phyloP scores from a whole-genome alignment of 306 rosid genomes.

The Medicago truncatula region DNA sequence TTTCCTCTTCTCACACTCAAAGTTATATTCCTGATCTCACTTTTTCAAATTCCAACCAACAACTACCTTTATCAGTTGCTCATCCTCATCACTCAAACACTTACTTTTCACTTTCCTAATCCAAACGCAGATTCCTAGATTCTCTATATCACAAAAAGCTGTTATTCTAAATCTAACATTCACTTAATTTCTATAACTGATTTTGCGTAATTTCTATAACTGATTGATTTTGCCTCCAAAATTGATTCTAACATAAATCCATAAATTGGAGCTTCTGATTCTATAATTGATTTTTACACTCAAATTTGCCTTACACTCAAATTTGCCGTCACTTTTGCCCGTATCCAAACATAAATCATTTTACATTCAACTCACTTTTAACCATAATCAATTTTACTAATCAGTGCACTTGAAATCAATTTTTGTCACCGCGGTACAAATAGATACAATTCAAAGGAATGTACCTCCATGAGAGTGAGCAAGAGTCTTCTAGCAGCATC shows the following conservation, averaged over 20 bases:
- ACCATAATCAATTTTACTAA: too few species aligned
- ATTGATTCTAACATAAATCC: too few species aligned
- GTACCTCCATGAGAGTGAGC: constrained; percentile 99
- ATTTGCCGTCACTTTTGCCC: too few species aligned
- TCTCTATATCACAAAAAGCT: constrained; percentile 30
- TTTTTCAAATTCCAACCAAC: constrained; percentile 35
- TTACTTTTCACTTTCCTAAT: constrained; percentile 35
- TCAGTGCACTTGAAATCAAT: not conserved
- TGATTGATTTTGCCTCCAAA: not conserved
- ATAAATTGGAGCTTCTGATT: too few species aligned
- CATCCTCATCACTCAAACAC: constrained; percentile 32
- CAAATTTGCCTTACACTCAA: too few species aligned
- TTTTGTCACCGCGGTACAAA: constrained; percentile 10
- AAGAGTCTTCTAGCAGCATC: constrained; percentile 95
- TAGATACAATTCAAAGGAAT: not conserved
- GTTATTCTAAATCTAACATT: not conserved
- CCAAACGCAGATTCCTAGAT: constrained; percentile 21
- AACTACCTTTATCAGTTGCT: constrained; percentile 31
- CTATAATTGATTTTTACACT: too few species aligned
- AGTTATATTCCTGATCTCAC: constrained; percentile 34
- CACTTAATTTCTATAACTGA: constrained; percentile 8
- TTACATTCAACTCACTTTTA: too few species aligned
- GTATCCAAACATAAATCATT: too few species aligned
- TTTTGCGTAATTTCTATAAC: constrained; percentile 6
- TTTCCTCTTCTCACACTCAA: constrained; percentile 46